These are phyloP conservation scores for Circinella minor DNA, from an alignment of 371 early-diverging fungal species.

Conservation along the genomic window DNA sequence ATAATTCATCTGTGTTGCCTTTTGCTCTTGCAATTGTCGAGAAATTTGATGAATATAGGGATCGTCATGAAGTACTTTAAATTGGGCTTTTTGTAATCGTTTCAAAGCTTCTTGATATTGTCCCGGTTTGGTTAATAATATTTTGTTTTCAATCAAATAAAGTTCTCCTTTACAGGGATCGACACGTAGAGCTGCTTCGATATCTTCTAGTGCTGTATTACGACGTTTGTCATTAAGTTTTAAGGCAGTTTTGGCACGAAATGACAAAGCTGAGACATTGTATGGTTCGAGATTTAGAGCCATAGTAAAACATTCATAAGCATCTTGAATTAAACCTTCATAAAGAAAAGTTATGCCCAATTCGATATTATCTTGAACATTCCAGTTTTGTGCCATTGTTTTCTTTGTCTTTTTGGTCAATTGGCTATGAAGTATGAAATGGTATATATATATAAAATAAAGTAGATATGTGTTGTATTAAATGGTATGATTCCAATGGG, in stretches of 20 bases:
- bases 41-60: not conserved
- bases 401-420: not conserved
- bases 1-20: not conserved
- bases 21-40: not conserved
- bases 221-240: not conserved
- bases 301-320: not conserved
- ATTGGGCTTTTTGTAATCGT: not conserved
- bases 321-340: not conserved
- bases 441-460: no score
- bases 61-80: constrained; percentile 1
- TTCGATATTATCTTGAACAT: not conserved
- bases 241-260: not conserved
- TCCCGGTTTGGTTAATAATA: not conserved
- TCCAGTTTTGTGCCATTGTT: not conserved
- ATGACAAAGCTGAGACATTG: not conserved
- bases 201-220: constrained; percentile 1
- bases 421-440: not conserved
- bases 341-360: not conserved
- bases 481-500: no score
- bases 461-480: no score
- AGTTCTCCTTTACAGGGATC: not conserved
- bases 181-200: not conserved
- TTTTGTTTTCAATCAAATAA: not conserved
- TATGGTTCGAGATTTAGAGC: not conserved
- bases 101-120: not conserved